Evolutionary conservation across 169 alveolate genomes (phyloP), one percentile per base, ranked within the genome.

Genomic region (Blepharisma undulans): DNA sequence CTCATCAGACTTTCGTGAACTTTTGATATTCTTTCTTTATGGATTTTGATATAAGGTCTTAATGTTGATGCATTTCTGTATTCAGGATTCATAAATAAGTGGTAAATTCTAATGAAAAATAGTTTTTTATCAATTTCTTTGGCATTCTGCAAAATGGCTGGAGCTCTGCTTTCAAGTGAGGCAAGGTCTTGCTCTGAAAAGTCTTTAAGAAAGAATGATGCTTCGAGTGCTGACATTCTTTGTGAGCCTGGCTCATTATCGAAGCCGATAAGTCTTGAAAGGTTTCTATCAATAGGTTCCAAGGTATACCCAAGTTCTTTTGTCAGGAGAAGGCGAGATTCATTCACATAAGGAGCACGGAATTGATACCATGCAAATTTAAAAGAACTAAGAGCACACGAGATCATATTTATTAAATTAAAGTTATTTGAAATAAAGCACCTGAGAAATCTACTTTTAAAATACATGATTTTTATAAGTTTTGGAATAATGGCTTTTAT

Each of bases 101-200:
- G 8, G 18, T 21, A 21, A 82, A 82, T 1, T 34, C 89, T 22
- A 8, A 36, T 10, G 22, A 74, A 30, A 22, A 60, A 7, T 18
- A 22, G 10, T 34, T 60, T 60, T 82, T 82, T 1, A 12, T 36
- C 78, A 10, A 59, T 60, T 36, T 32, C 78, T 59, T 82, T 82
- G 18, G 27, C 60, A 10, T 36, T 22, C n/a, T 82, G 77, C 34
- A 32, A 72, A 59, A 60, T 72, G 10, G 72, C n/a, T n/a, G 27
- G 34, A 30, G 77, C 32, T 36, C 60, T 10, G 33, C 36, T 22
- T 60, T 59, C 30, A 30, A 82, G 30, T 14, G 72, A 21, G 8
- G 72, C 36, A 22, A 60, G 34, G 89, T 82, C 89, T 82, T 82
- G 71, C 29, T 36, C 25, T 1, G 89, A 10, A 82, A 82, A 25